Evolutionary conservation across 2,329 filamentous ascomycete genomes (phyloP).

Genomic region (Pestalotiopsis fici): DNA sequence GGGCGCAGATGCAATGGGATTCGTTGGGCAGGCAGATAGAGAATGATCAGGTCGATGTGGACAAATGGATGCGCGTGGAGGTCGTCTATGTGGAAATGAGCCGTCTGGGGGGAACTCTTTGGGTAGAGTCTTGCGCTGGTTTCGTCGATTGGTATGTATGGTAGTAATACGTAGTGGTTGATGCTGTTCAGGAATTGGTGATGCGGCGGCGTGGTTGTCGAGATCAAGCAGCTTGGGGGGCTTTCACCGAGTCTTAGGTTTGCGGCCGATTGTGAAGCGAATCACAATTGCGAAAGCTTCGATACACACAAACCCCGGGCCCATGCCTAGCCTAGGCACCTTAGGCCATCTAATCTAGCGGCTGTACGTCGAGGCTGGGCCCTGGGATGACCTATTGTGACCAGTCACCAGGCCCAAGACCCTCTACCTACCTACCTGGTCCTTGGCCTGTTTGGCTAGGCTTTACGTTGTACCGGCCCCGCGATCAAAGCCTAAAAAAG

Average conservation of each 20-base stretch:
- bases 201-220: not conserved
- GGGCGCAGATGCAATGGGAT: not conserved
- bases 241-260: not conserved
- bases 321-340: not conserved
- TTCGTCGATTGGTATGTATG: not conserved
- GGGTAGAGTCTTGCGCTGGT: not conserved
- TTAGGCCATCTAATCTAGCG: not conserved
- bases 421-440: not conserved
- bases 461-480: not conserved
- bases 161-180: not conserved
- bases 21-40: not conserved
- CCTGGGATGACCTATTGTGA: not conserved
- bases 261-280: not conserved
- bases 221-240: not conserved
- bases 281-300: not conserved
- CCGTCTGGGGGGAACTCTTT: not conserved
- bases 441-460: too few relatives aligned
- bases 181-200: not conserved
- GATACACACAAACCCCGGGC: not conserved
- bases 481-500: not conserved
- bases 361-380: not conserved
- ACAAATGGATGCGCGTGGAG: not conserved
- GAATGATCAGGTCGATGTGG: not conserved
- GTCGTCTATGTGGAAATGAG: not conserved
- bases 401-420: not conserved